phyloP scores from a whole-genome alignment of 1,284 basidiomycete genomes.

The Apiotrichum montevideense region DNA sequence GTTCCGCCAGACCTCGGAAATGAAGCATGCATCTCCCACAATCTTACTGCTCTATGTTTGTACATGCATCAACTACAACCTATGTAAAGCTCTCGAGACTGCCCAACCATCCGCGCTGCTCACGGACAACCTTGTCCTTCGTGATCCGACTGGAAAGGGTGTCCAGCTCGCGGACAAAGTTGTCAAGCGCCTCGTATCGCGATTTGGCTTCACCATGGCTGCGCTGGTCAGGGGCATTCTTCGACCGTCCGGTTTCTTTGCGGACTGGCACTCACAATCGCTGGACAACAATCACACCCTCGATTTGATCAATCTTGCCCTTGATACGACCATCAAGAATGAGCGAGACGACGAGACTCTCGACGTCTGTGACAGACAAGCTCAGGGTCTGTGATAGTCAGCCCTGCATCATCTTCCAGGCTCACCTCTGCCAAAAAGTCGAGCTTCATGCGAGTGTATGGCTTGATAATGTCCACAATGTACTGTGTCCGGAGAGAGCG shows the following conservation, averaged over 20 bases:
- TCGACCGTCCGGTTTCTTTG: neutral
- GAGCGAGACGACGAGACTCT: constrained; percentile 84
- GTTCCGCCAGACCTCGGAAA: neutral
- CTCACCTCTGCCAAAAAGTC: constrained; percentile 79
- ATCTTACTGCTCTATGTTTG: neutral
- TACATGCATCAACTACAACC: constrained; percentile 15
- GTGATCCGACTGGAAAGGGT: constrained; percentile 27
- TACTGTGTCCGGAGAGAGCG: constrained; percentile 90
- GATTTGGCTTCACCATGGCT: constrained; percentile 78
- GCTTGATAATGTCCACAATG: constrained; percentile 94
- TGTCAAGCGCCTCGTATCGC: constrained; percentile 71
- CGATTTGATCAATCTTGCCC: constrained; percentile 91
- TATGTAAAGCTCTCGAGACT: constrained; percentile 17
- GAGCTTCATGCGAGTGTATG: constrained; percentile 87
- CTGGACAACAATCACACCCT: constrained; percentile 83
- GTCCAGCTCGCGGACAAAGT: constrained; percentile 72
- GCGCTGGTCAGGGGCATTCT: neutral
- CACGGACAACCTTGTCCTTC: constrained; percentile 28
- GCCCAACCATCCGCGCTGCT: constrained; percentile 12
- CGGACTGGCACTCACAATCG: constrained; percentile 57
- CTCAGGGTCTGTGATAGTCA: constrained; percentile 70
- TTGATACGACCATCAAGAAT: constrained; percentile 93
- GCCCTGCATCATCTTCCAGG: neutral
- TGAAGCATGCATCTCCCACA: neutral
- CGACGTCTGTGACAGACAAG: constrained; percentile 77